These are phyloP conservation scores for Elaeagnus macrophylla DNA, from an alignment of 306 rosid species.

Conservation along the genomic window DNA sequence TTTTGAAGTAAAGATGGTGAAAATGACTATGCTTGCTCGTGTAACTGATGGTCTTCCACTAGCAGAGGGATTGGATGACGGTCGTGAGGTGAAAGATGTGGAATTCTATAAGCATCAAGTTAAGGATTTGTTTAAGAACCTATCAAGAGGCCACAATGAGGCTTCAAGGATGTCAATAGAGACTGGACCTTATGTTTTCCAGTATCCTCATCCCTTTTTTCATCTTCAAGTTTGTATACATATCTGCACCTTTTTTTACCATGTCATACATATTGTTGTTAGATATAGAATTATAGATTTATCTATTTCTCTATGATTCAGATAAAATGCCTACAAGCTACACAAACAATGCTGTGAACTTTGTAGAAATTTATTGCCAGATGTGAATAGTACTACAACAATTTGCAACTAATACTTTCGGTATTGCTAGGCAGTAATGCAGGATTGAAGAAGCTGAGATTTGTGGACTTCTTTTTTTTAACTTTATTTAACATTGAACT, in stretches of 20 bases:
- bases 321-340: too few species aligned
- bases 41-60: slow-evolving; percentile 89
- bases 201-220: slow-evolving; percentile 57
- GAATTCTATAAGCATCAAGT: slow-evolving; percentile 89
- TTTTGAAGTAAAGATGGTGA: slow-evolving; percentile 54
- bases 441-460: too few species aligned
- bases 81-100: slow-evolving; percentile 64
- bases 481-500: too few species aligned
- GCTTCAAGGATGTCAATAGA: slow-evolving; percentile 95
- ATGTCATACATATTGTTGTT: neutral
- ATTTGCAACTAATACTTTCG: too few species aligned
- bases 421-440: too few species aligned
- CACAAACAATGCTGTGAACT: too few species aligned
- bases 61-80: slow-evolving; percentile 90
- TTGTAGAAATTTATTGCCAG: too few species aligned
- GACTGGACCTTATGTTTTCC: slow-evolving; percentile 81
- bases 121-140: slow-evolving; percentile 84
- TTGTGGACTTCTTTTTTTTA: too few species aligned
- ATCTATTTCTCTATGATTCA: too few species aligned
- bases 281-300: too few species aligned
- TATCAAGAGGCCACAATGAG: slow-evolving; percentile 78
- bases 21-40: slow-evolving; percentile 92
- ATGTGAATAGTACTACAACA: too few species aligned
- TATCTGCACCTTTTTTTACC: neutral
- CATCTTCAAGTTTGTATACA: neutral